Evolutionary conservation across 2,329 filamentous ascomycete species (phyloP), one percentile per base, ranked within the genome.

Genomic region (Scolecobasidium constrictum): DNA sequence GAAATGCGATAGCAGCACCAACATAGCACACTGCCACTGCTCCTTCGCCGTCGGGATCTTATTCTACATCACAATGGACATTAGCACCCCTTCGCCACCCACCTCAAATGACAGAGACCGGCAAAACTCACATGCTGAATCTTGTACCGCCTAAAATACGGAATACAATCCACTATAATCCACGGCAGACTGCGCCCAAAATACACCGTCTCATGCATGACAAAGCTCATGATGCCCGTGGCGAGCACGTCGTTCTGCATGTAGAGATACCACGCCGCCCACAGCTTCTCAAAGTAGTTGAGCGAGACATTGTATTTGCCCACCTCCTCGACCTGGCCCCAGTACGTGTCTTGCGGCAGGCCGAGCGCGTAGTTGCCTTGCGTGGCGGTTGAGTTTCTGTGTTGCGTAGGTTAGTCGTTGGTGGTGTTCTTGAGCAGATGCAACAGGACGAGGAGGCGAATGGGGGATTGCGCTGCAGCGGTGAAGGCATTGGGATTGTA

Each of bases 171-270:
- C 66, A 95, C 85, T 48, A 98, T 80, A 53, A 96, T 85, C 78
- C 86, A 98, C 2, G 92, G 92, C 46, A 96, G 60, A 46, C 73
- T 83, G 52, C 92, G 81, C 54, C 92, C 92, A 58, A 96, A 98
- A 72, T 98, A 98, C 56, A 98, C 76, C 33, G 78, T 43, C 66
- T 98, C 92, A 71, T 98, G 92, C 77, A 96, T 86, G 52, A 82
- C 66, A 63, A 98, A 98, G 56, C 87, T 94, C 84, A 96, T 83
- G 69, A 98, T 92, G 47, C 92, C 92, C 3, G 92, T 98, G 46
- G 92, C 92, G 48, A 98, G 79, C 43, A 84, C 81, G 67, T 98
- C 92, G 63, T 98, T 98, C 63, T 94, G 86, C 83, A 96, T 94
- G 75, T 81, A 98, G 13, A 90, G 77, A 63, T 98, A 98, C 90